phyloP scores from a whole-genome alignment of 1,139 yeast genomes.

The Geotrichum histeridarum region DNA sequence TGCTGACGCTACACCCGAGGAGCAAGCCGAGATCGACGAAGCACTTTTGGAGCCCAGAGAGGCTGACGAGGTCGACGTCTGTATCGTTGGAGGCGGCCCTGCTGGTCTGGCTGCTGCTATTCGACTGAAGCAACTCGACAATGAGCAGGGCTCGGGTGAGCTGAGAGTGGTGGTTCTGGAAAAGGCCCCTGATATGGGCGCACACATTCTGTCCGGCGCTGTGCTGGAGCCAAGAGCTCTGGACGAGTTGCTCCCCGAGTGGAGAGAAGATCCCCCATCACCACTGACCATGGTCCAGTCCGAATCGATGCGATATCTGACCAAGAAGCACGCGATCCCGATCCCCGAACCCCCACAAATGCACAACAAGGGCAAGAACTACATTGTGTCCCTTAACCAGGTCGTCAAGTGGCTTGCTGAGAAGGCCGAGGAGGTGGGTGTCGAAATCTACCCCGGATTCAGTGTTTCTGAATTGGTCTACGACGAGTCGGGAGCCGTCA shows the following conservation, averaged over 20 bases:
- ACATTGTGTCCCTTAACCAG: slow-evolving; percentile 74
- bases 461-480: slow-evolving; percentile 80
- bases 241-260: slow-evolving; percentile 73
- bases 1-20: slow-evolving; percentile 18
- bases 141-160: slow-evolving; percentile 59
- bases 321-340: slow-evolving; percentile 53
- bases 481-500: slow-evolving; percentile 52
- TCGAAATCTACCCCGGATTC: slow-evolving; percentile 87
- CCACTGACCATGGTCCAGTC: slow-evolving; percentile 70
- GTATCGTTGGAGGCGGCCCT: slow-evolving; percentile 97
- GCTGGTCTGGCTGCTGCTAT: slow-evolving; percentile 96
- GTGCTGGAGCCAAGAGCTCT: slow-evolving; percentile 86
- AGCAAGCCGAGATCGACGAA: slow-evolving; percentile 17
- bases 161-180: slow-evolving; percentile 83
- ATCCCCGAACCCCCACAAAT: slow-evolving; percentile 93
- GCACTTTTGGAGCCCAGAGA: slow-evolving; percentile 56
- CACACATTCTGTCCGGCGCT: slow-evolving; percentile 90
- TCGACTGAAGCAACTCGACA: slow-evolving; percentile 75
- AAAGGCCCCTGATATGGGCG: slow-evolving; percentile 84
- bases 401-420: slow-evolving; percentile 80
- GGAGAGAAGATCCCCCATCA: slow-evolving; percentile 54
- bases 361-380: slow-evolving; percentile 74
- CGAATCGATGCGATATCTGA: slow-evolving; percentile 69
- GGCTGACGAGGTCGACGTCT: slow-evolving; percentile 80
- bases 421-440: slow-evolving; percentile 88